Evolutionary conservation across 768 basidiomycete genomes (phyloP).

Genomic region (Cystobasidium onofrii): DNA sequence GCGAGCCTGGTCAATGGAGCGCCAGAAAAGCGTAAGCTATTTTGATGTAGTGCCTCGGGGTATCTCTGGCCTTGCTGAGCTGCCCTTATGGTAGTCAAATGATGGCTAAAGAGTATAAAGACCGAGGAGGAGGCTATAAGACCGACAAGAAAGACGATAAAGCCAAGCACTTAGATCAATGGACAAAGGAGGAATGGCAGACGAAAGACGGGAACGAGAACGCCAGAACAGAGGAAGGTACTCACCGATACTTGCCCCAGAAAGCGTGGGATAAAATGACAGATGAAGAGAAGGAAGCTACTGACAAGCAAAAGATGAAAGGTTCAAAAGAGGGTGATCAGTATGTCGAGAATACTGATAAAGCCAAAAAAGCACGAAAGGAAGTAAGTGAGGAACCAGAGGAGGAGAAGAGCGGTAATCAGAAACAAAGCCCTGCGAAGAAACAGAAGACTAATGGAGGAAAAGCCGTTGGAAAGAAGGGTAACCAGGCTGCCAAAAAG

Average conservation of each 20-base stretch:
- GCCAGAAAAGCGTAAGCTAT: slow-evolving; percentile 12
- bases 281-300: slow-evolving; percentile 28
- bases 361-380: slow-evolving; percentile 26
- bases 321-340: slow-evolving; percentile 17
- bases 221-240: slow-evolving; percentile 23
- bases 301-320: slow-evolving; percentile 24
- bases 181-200: slow-evolving; percentile 32
- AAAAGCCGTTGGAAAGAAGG: not conserved
- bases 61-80: not conserved
- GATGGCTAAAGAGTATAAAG: slow-evolving; percentile 31
- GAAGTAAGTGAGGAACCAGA: slow-evolving; percentile 30
- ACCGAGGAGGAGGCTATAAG: slow-evolving; percentile 28
- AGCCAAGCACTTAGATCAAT: slow-evolving; percentile 21
- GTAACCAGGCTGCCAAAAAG: not conserved
- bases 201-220: slow-evolving; percentile 16
- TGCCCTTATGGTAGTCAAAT: not conserved
- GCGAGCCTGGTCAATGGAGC: slow-evolving; percentile 29
- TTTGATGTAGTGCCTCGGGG: not conserved
- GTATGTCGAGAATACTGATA: slow-evolving; percentile 30
- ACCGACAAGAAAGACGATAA: slow-evolving; percentile 32
- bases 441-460: not conserved
- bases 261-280: slow-evolving; percentile 32
- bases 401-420: not conserved
- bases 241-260: slow-evolving; percentile 31
- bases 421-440: no score